Evolutionary conservation across 768 basidiomycete species (phyloP).

Genomic region (Suillus occidentalis): DNA sequence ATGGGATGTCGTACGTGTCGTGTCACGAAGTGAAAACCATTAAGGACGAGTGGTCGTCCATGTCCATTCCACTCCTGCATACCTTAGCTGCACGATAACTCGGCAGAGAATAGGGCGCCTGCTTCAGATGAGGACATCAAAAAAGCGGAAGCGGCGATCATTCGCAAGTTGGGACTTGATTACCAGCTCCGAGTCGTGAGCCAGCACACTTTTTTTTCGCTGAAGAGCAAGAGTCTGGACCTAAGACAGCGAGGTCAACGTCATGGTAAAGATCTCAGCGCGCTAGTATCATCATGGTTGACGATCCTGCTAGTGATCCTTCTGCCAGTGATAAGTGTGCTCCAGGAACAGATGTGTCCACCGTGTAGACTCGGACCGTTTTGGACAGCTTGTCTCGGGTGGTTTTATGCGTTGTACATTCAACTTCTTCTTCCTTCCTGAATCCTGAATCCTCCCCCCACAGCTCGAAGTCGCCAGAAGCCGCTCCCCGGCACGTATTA

Average conservation of each 20-base stretch:
- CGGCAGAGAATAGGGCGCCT: constrained; percentile 32
- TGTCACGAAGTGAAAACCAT: constrained; percentile 22
- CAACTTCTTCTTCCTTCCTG: constrained; percentile 6
- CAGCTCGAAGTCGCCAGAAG: constrained; percentile 2
- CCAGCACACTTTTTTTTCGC: constrained; percentile 56
- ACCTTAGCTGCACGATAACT: constrained; percentile 51
- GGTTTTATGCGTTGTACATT: constrained; percentile 21
- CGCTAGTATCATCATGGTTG: background rate
- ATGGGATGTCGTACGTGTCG: constrained; percentile 21
- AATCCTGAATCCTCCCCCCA: constrained; percentile 1
- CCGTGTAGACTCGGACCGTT: no score
- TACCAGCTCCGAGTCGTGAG: constrained; percentile 57
- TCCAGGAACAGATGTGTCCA: background rate
- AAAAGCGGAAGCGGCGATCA: constrained; percentile 44
- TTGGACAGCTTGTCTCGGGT: constrained; percentile 18
- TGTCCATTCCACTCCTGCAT: constrained; percentile 54
- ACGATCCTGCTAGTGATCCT: background rate
- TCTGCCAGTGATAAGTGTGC: background rate
- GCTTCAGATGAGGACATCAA: constrained; percentile 35
- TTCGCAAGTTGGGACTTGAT: constrained; percentile 47
- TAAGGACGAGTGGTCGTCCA: constrained; percentile 14
- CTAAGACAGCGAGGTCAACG: constrained; percentile 11
- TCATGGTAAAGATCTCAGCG: constrained; percentile 21
- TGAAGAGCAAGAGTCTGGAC: constrained; percentile 35
- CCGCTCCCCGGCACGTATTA: constrained; percentile 23